Evolutionary conservation across 2,329 filamentous ascomycete genomes (phyloP), one percentile per base, ranked within the genome.

Genomic region (Aspergillus tamarii): DNA sequence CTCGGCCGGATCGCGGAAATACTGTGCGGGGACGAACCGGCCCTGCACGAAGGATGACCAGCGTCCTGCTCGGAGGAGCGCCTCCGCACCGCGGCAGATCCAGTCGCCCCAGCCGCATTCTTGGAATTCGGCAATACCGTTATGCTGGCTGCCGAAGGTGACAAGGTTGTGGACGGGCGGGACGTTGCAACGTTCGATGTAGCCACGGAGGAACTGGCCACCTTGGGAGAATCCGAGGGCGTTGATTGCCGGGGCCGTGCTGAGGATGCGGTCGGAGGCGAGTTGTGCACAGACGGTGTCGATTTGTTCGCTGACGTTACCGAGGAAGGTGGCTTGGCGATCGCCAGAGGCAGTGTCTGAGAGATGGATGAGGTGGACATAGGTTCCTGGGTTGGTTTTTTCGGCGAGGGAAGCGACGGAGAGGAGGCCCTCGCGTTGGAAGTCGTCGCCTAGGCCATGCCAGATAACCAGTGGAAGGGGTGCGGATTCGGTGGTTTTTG

Each of bases 161-260:
- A 97, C 86, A 43, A 97, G 86, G 75, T 87, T 94, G 68, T 88
- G 86, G 14, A 97, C 87, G 4, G 87, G 89, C 0, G 93, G 89
- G 39, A 72, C 73, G 77, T 93, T 95, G 84, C 95, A 99, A 50
- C 92, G 87, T 84, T 99, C 89, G 67, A 97, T 84, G 76, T 96
- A 94, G 28, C 86, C 95, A 64, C 95, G 89, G n/a, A 99, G 86
- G 82, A 99, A 97, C 77, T 97, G 92, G 1, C 95, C 95, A 67
- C 95, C 95, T 79, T 99, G 95, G 16, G 91, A 95, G 83, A 99
- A 97, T 32, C 95, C 95, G 41, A 99, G 82, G 39, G 94, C 94
- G 79, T 98, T 95, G 74, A 97, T 85, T 67, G 90, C 92, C 0
- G 91, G 91, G 0, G 92, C 91, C 8, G 90, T 91, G 62, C 90